Evolutionary conservation across 352 stramenopile species (phyloP).

Genomic region (Globisporangium megalacanthum): DNA sequence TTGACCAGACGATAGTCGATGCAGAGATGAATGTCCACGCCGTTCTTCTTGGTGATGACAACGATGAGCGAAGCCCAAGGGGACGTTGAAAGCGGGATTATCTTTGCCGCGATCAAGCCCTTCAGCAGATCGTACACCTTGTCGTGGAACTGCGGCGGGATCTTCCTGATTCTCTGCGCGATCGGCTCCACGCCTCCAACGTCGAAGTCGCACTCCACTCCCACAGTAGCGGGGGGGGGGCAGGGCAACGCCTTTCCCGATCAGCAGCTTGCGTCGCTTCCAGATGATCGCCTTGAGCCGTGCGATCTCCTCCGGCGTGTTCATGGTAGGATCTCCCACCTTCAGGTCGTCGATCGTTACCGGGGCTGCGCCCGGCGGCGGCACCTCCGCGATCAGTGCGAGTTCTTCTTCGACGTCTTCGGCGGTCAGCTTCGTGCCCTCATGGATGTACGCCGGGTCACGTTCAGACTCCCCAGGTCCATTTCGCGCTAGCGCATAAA

Average conservation of each 20-base stretch:
- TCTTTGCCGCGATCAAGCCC: constrained; percentile 7
- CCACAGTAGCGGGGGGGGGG: constrained; percentile 4
- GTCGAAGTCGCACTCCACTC: constrained; percentile 14
- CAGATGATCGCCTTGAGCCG: constrained; percentile 3
- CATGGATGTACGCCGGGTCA: too few relatives aligned
- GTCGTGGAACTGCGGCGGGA: constrained; percentile 10
- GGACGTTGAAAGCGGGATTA: constrained; percentile 11
- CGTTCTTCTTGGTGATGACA: constrained; percentile 19
- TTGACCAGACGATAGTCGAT: constrained; percentile 17
- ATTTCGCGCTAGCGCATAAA: too few relatives aligned
- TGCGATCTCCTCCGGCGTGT: neutral
- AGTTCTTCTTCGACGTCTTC: too few relatives aligned
- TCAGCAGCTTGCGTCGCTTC: constrained; percentile 2
- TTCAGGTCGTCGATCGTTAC: neutral
- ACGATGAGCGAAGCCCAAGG: constrained; percentile 17
- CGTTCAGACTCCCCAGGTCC: too few relatives aligned
- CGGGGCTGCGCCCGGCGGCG: too few relatives aligned
- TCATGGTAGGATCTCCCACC: neutral
- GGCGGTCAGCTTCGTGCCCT: too few relatives aligned
- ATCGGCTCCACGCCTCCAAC: constrained; percentile 6
- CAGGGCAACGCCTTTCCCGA: constrained; percentile 14
- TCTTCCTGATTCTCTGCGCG: constrained; percentile 7
- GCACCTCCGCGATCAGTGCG: too few relatives aligned
- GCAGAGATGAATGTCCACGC: constrained; percentile 14
- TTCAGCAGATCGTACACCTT: constrained; percentile 13